Evolutionary conservation across 176 grass and related monocot genomes (phyloP).

Genomic region (Chloris gayana): DNA sequence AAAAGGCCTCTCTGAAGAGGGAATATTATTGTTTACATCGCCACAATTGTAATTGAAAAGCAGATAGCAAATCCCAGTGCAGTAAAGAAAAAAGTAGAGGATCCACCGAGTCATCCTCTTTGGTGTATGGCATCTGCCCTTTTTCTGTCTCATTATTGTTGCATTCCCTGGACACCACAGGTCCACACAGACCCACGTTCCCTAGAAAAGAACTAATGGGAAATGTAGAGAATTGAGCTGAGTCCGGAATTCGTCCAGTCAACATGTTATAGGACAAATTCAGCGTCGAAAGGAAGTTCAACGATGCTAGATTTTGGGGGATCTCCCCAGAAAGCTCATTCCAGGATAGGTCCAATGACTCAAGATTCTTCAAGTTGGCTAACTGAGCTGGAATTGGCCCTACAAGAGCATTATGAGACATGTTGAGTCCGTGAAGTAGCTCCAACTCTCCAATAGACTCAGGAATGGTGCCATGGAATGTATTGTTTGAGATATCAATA

Average conservation of each 20-base stretch:
- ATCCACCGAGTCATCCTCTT: not conserved
- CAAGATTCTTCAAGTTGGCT: not conserved
- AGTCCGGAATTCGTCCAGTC: not conserved
- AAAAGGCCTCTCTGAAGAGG: no score
- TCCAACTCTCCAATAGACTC: not conserved
- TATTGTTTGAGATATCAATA: slow-evolving; percentile 23
- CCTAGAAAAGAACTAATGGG: not conserved
- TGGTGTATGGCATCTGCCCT: not conserved
- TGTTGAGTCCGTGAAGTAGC: slow-evolving; percentile 42
- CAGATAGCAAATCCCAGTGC: not conserved
- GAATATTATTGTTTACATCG: no score
- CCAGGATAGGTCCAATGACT: slow-evolving; percentile 2
- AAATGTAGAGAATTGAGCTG: slow-evolving; percentile 15
- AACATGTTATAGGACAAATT: slow-evolving; percentile 1
- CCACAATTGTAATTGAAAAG: not conserved
- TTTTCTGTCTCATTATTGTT: not conserved
- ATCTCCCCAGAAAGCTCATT: slow-evolving; percentile 4
- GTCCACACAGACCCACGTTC: not conserved
- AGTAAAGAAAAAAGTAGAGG: slow-evolving; percentile 8
- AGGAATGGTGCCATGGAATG: not conserved
- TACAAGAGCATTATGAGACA: slow-evolving; percentile 48
- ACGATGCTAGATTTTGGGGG: not conserved
- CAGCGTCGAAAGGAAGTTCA: not conserved
- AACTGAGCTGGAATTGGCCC: slow-evolving; percentile 34
- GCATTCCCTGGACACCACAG: not conserved